Evolutionary conservation across 2,329 filamentous ascomycete genomes (phyloP).

Genomic region (Scedosporium boydii): DNA sequence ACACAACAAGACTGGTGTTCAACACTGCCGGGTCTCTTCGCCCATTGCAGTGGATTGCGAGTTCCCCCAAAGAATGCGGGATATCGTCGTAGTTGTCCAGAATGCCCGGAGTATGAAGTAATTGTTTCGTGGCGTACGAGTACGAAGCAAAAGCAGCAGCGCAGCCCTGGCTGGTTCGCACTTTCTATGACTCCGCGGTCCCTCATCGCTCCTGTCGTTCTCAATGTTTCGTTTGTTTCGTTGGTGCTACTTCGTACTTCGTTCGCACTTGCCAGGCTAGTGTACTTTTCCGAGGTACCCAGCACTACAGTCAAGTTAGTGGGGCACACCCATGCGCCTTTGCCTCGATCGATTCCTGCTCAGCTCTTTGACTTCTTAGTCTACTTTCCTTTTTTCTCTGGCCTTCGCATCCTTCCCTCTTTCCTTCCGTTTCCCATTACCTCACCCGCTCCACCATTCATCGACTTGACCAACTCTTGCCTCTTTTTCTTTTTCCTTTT

Average conservation of each 20-base stretch:
- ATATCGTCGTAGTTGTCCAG: not conserved
- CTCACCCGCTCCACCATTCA: slow-evolving; percentile 31
- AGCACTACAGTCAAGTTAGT: not conserved
- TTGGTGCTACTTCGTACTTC: not conserved
- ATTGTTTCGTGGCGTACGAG: too few species aligned
- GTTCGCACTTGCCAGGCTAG: not conserved
- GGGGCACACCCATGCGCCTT: slow-evolving; percentile 4
- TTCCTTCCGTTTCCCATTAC: slow-evolving; percentile 29
- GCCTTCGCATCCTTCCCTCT: slow-evolving; percentile 16
- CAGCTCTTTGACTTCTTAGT: slow-evolving; percentile 17
- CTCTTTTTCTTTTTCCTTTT: slow-evolving; percentile 13
- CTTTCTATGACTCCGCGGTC: not conserved
- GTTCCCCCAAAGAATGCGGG: not conserved
- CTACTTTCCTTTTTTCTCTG: slow-evolving; percentile 21
- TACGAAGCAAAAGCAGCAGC: not conserved
- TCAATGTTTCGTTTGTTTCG: not conserved
- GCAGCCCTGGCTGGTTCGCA: not conserved
- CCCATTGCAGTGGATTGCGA: not conserved
- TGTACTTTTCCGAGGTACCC: slow-evolving; percentile 3
- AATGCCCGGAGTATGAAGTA: too few species aligned
- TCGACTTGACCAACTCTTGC: slow-evolving; percentile 17
- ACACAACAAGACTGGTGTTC: not conserved
- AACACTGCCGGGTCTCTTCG: not conserved
- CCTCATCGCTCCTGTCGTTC: not conserved
- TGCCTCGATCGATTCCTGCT: slow-evolving; percentile 9